Evolutionary conservation across 148 eudicot genomes (phyloP), one percentile per base, ranked within the genome.

Genomic region (Linanthus parryae): DNA sequence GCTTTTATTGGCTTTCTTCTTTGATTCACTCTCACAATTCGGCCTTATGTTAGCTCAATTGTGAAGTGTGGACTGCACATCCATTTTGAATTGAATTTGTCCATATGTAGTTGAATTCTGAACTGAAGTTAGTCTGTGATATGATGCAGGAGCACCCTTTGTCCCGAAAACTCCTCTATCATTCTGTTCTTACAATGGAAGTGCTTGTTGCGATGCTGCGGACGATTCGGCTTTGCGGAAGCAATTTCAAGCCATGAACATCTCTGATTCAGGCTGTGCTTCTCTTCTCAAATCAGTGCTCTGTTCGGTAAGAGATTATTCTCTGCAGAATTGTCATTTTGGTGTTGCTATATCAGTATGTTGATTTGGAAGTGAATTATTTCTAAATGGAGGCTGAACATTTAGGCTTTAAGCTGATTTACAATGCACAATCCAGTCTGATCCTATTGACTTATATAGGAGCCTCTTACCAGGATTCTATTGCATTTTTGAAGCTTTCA

Each of bases 151-250:
- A 44, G 67, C 74, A 54, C 80, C 84, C 37, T 62, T 65, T 47
- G 44, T 48, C n/a, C 64, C 69, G 26, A 67, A 64, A 16, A 43
- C 65, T 61, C 41, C 68, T 56, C 65, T 75, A 48, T 52, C 48
- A 8, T 79, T 79, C 47, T 79, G 85, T 33, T 54, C 52, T 30
- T 63, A 69, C 48, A 75, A 61, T 72, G 81, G 81, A 35, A 52
- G 57, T 5, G 24, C 63, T 26, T 79, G 81, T 58, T 79, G 85
- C 40, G 50, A 66, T 23, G 34, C 63, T 20, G 16, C 46, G 10
- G 64, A 75, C 39, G 85, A 75, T 49, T 44, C 42, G 51, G n/a
- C 24, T 8, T 21, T 79, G 49, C 61, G 69, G 64, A 69, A 60
- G 30, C 78, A 69, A 31, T 72, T 52, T 24, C 37, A 28, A 31